Base-by-base conservation (phyloP, 441 rosid genomes). In the Populus hybrid region DNA sequence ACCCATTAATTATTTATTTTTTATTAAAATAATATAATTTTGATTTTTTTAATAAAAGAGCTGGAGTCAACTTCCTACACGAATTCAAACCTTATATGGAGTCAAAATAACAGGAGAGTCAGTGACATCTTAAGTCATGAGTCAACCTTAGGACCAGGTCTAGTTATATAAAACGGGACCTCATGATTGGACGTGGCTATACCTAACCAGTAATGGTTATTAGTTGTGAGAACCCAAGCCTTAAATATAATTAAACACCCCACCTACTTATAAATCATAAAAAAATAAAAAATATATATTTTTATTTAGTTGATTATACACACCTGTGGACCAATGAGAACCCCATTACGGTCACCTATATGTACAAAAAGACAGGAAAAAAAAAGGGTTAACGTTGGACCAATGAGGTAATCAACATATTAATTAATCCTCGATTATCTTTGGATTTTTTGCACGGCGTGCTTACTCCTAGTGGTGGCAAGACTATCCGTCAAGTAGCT, bases 271-370 rank as follows among this genome's bases (percentile, higher is more conserved):
- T 4, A 66, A 26, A 1, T 8, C 8, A 65, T n/a, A 20, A 65
- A 65, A 3, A n/a, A 10, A 10, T 18, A 65, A 65, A 65, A 65
- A 6, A 10, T 24, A 26, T 4, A 1, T 21, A 0, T 69, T 36
- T 32, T 14, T 32, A 18, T 69, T 35, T 0, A 70, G 9, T 7
- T 38, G 16, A 40, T 4, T 6, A 11, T 40, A 71, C 61, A n/a
- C 34, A 71, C 74, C 61, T 6, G 10, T 23, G 34, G 74, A 28
- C 74, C 74, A 42, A 71, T 71, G 4, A 23, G 61, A 40, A 71
- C 63, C 6, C 74, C 74, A 8, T 71, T 71, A 8, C 74, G 74
- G 12, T 71, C 74, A 71, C 32, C 74, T 71, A 10, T 8, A 70
- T 38, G 28, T 8, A 20, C 20, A 70, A 38, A 35, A 34, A n/a